Conservation (phyloP, 352 stramenopile genomes). For the Pythium rhizo-oryzae region DNA sequence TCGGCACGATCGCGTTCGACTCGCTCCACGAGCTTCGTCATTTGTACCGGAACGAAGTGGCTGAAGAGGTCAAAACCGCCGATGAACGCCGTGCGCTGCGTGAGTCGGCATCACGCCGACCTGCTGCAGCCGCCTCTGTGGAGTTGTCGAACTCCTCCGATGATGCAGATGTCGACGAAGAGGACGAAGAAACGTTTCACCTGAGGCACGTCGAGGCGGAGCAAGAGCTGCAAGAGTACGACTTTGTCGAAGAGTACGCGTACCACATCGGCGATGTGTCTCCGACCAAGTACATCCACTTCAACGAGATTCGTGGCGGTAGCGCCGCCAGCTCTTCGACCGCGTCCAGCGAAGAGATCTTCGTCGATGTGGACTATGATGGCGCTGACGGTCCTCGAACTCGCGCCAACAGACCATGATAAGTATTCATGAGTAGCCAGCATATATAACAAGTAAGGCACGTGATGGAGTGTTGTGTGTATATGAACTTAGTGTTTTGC, state of each 20-base stretch:
- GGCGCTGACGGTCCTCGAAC: conserved; percentile 31
- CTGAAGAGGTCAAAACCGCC: conserved; percentile 47
- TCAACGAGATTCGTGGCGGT: conserved; percentile 28
- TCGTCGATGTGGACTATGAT: conserved; percentile 75
- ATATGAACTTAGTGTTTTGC: neutral
- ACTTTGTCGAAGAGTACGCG: conserved; percentile 79
- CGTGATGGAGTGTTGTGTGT: neutral
- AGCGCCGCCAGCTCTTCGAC: conserved; percentile 39
- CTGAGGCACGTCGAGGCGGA: conserved; percentile 34
- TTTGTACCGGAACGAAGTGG: conserved; percentile 64
- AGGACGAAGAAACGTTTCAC: conserved; percentile 31
- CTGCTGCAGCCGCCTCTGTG: neutral
- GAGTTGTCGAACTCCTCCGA: neutral
- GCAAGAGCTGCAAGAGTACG: conserved; percentile 63
- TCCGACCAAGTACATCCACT: conserved; percentile 57
- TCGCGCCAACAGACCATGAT: neutral
- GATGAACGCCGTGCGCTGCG: conserved; percentile 35
- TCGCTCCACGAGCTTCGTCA: conserved; percentile 72
- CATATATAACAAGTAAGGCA: neutral
- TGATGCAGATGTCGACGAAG: conserved; percentile 29
- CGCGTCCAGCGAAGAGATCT: conserved; percentile 52
- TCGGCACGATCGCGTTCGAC: conserved; percentile 75
- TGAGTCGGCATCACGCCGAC: neutral
- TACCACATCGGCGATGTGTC: conserved; percentile 50
- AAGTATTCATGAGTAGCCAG: neutral